phyloP scores from a whole-genome alignment of 768 basidiomycete species.

The Suillus brevipes region DNA sequence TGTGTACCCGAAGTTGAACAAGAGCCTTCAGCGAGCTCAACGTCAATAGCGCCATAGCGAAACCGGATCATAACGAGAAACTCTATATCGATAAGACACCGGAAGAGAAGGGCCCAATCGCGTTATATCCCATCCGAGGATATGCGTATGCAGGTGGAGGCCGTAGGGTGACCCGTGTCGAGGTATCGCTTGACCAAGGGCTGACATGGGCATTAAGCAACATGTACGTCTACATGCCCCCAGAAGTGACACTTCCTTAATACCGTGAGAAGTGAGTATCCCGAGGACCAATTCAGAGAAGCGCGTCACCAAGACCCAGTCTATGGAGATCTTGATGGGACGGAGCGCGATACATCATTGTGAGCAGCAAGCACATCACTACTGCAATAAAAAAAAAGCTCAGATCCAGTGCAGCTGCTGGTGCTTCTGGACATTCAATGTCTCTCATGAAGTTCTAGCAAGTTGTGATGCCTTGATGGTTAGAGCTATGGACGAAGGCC shows the following conservation, averaged over 20 bases:
- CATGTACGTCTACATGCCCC: conserved; percentile 27
- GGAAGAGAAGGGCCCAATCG: conserved; percentile 12
- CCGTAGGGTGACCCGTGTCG: conserved; percentile 55
- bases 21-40: conserved; percentile 55
- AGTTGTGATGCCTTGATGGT: conserved; percentile 44
- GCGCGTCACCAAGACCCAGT: conserved; percentile 37
- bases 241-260: neutral
- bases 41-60: conserved; percentile 57
- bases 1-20: conserved; percentile 18
- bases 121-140: conserved; percentile 45
- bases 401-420: conserved; percentile 40
- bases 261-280: conserved; percentile 35
- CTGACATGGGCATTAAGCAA: conserved; percentile 45
- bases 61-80: conserved; percentile 55
- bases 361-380: conserved; percentile 16
- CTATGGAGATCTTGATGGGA: conserved; percentile 52
- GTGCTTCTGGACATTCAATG: conserved; percentile 55
- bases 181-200: conserved; percentile 57
- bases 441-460: conserved; percentile 36
- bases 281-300: conserved; percentile 51
- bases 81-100: conserved; percentile 21
- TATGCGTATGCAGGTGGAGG: conserved; percentile 68
- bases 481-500: conserved; percentile 54
- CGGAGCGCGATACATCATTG: conserved; percentile 50
- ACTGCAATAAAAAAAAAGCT: neutral